These are phyloP conservation scores for Gymnopilus dilepis DNA, from an alignment of 768 basidiomycete species.

Conservation along the genomic window DNA sequence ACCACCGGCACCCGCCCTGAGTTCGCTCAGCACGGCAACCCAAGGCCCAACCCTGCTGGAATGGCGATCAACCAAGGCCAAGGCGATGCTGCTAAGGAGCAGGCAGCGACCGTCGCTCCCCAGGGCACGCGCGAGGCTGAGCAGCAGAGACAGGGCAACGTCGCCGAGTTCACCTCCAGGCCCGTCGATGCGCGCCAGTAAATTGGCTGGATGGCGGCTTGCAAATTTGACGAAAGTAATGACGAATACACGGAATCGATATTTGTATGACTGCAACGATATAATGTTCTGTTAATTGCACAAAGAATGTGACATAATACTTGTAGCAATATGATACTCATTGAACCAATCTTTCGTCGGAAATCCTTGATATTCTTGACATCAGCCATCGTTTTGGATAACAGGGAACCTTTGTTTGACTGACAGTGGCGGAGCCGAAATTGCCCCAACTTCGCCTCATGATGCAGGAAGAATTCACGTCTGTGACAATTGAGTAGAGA, in stretches of 20 bases:
- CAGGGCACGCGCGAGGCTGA: slow-evolving; percentile 30
- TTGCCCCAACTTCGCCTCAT: too few species aligned
- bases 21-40: background rate
- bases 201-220: slow-evolving; percentile 16
- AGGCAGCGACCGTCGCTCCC: slow-evolving; percentile 36
- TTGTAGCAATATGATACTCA: background rate
- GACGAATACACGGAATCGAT: background rate
- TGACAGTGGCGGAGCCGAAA: too few species aligned
- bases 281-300: background rate
- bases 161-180: slow-evolving; percentile 3
- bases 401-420: too few species aligned
- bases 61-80: slow-evolving; percentile 15
- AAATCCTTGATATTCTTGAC: too few species aligned
- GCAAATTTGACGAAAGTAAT: background rate
- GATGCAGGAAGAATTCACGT: too few species aligned
- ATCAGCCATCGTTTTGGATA: too few species aligned
- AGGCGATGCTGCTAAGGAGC: slow-evolving; percentile 26
- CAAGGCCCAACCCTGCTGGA: slow-evolving; percentile 13
- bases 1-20: slow-evolving; percentile 1
- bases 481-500: too few species aligned
- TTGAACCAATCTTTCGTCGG: too few species aligned
- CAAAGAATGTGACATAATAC: background rate
- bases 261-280: background rate
- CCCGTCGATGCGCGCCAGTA: slow-evolving; percentile 8
- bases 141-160: slow-evolving; percentile 27